Evolutionary conservation across 495 filamentous ascomycete genomes (phyloP).

Genomic region (Podospora bellae-mahoneyi): DNA sequence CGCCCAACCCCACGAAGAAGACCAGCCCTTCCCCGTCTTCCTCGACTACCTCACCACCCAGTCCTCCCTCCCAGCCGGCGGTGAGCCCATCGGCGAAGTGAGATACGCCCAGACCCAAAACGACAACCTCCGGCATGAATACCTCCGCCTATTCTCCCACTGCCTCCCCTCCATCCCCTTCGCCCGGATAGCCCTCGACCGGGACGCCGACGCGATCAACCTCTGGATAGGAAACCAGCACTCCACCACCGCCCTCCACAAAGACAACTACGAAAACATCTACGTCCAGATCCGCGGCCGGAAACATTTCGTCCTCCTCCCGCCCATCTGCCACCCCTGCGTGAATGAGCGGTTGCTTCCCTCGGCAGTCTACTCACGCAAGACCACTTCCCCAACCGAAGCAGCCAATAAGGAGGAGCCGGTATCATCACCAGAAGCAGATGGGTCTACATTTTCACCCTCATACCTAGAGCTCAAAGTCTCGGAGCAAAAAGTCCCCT

Average conservation of each 20-base stretch:
- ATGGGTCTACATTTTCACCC: too few relatives aligned
- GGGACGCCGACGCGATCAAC: conserved; percentile 66
- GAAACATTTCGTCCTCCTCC: conserved; percentile 69
- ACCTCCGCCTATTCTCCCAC: conserved; percentile 52
- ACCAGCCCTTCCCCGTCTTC: conserved; percentile 47
- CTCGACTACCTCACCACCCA: conserved; percentile 41
- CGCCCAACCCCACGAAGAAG: conserved; percentile 54
- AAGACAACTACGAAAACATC: conserved; percentile 78
- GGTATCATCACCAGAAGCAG: too few relatives aligned
- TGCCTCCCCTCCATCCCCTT: conserved; percentile 58
- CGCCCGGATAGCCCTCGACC: conserved; percentile 61
- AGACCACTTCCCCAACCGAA: background rate
- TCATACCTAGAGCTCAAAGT: conserved; percentile 27
- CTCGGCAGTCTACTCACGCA: conserved; percentile 48
- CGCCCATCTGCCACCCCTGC: conserved; percentile 59
- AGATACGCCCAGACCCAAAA: conserved; percentile 65
- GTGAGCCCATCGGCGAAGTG: conserved; percentile 30
- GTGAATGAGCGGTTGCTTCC: conserved; percentile 56
- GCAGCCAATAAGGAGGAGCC: too few relatives aligned
- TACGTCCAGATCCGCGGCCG: conserved; percentile 67
- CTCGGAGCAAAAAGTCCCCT: conserved; percentile 51
- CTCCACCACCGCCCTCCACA: conserved; percentile 66
- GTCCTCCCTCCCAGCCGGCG: conserved; percentile 1
- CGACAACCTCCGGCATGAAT: conserved; percentile 71
- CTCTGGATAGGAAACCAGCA: conserved; percentile 71